These are phyloP conservation scores for Yarrowia osloensis DNA, from an alignment of 805 yeast species.

Conservation along the genomic window DNA sequence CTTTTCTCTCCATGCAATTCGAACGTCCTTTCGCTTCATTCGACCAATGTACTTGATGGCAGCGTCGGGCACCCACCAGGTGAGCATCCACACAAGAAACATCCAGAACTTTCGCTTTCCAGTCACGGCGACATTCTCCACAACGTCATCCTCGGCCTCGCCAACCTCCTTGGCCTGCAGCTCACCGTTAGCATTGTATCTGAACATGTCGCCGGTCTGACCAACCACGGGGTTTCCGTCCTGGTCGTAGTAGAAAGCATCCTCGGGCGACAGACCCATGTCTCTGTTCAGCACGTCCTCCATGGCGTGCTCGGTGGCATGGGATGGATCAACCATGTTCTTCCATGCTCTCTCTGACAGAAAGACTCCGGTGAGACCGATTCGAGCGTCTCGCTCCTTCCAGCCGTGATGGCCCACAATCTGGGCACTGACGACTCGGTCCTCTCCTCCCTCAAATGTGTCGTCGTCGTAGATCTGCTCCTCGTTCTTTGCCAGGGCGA, in stretches of 20 bases:
- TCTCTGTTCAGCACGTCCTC: slow-evolving; percentile 34
- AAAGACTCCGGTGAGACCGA: slow-evolving; percentile 47
- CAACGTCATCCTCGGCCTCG: slow-evolving; percentile 42
- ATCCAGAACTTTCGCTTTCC: slow-evolving; percentile 44
- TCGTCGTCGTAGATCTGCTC: slow-evolving; percentile 34
- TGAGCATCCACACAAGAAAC: slow-evolving; percentile 43
- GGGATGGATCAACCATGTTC: slow-evolving; percentile 42
- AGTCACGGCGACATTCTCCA: slow-evolving; percentile 41
- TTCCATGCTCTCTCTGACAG: slow-evolving; percentile 48
- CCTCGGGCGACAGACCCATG: slow-evolving; percentile 29
- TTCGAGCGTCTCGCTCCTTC: slow-evolving; percentile 45
- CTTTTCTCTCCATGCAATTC: slow-evolving; percentile 49
- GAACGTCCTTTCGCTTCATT: slow-evolving; percentile 43
- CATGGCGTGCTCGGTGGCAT: slow-evolving; percentile 32
- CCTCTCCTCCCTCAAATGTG: slow-evolving; percentile 18
- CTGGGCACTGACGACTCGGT: slow-evolving; percentile 36
- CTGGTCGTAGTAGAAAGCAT: slow-evolving; percentile 43
- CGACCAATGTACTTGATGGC: slow-evolving; percentile 41
- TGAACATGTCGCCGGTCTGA: slow-evolving; percentile 44
- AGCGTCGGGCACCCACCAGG: slow-evolving; percentile 48
- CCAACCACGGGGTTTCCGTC: slow-evolving; percentile 36
- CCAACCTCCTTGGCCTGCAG: slow-evolving; percentile 39
- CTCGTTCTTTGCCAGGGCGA: slow-evolving; percentile 37
- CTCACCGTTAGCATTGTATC: slow-evolving; percentile 36
- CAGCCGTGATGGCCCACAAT: slow-evolving; percentile 41